Conservation (phyloP, 768 basidiomycete species). For the Lanmaoa rubissima region DNA sequence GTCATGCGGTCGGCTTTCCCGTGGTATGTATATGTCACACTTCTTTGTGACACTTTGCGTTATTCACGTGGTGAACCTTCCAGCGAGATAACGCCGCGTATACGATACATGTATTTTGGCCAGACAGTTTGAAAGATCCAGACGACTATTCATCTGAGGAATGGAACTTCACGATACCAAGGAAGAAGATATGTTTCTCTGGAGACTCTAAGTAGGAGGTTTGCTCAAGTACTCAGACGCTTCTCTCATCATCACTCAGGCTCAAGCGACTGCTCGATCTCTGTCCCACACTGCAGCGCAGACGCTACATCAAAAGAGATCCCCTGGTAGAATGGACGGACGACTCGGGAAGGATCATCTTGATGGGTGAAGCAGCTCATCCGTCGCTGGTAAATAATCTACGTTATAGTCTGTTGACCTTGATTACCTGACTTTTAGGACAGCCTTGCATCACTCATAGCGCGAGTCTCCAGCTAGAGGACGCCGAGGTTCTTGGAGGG, state of each 20-base stretch:
- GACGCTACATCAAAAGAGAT: constrained; percentile 30
- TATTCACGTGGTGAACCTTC: neutral
- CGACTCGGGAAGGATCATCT: constrained; percentile 43
- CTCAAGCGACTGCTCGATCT: constrained; percentile 36
- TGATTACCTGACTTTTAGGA: constrained; percentile 1
- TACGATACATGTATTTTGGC: constrained; percentile 37
- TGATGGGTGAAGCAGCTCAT: constrained; percentile 58
- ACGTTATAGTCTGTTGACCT: neutral
- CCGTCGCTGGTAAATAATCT: constrained; percentile 43
- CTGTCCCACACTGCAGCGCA: constrained; percentile 35
- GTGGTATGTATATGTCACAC: constrained; percentile 9
- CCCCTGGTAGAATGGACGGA: constrained; percentile 45
- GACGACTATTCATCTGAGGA: constrained; percentile 16
- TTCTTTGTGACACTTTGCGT: neutral
- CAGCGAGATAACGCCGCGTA: constrained; percentile 38
- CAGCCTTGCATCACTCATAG: constrained; percentile 47
- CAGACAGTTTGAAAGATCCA: constrained; percentile 31
- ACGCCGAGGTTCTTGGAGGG: constrained; percentile 29
- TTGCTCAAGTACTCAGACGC: neutral
- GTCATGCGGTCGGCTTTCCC: constrained; percentile 14
- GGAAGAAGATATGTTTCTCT: constrained; percentile 30
- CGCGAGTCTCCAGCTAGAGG: constrained; percentile 30
- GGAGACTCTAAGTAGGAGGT: constrained; percentile 36
- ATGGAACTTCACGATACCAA: constrained; percentile 38
- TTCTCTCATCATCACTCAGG: constrained; percentile 17